A percentile compares a stretch with the other conserved stretches of the same genome.
These are phyloP conservation scores for Neurospora sp. DNA, from an alignment of 495 filamentous ascomycete genomes.

Conservation along the genomic window DNA sequence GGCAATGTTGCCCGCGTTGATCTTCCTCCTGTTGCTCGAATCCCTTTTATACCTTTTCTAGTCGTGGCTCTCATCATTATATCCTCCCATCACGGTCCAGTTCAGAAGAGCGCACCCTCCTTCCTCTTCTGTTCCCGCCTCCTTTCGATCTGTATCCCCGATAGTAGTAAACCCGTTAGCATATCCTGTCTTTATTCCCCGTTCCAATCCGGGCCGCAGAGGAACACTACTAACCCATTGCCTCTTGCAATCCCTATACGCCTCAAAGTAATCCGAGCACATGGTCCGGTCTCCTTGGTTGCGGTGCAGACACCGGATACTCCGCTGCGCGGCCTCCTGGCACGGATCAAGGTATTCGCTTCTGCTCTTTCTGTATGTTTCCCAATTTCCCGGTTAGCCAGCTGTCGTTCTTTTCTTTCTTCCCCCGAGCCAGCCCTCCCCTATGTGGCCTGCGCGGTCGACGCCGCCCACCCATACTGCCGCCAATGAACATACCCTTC, in stretches of 20 bases:
- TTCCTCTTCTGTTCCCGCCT: slow-evolving; percentile 38
- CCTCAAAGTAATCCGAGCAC: slow-evolving; percentile 90
- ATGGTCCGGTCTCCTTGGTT: slow-evolving; percentile 78
- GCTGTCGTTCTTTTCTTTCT: not conserved
- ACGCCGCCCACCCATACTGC: not conserved
- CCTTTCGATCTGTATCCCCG: slow-evolving; percentile 34
- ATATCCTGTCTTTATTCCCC: not conserved
- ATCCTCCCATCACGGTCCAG: not conserved
- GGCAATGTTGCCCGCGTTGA: not conserved
- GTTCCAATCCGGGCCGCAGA: not conserved
- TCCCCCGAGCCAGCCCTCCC: not conserved
- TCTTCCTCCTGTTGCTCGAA: not conserved
- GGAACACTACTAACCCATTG: slow-evolving; percentile 4
- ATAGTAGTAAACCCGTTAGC: slow-evolving; percentile 8
- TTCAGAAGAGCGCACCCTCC: slow-evolving; percentile 1
- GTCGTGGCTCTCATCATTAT: not conserved
- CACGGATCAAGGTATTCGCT: slow-evolving; percentile 92
- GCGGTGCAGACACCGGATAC: slow-evolving; percentile 75
- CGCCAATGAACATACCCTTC: slow-evolving; percentile 22
- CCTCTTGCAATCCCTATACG: slow-evolving; percentile 91
- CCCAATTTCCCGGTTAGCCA: not conserved
- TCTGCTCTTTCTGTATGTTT: slow-evolving; percentile 55
- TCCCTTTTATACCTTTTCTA: no score
- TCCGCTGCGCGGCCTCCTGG: slow-evolving; percentile 82
- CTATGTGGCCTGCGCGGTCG: not conserved